Evolutionary conservation across 1,139 yeast species (phyloP), one percentile per base, ranked within the genome.

Genomic region (Hyphopichia fennica): DNA sequence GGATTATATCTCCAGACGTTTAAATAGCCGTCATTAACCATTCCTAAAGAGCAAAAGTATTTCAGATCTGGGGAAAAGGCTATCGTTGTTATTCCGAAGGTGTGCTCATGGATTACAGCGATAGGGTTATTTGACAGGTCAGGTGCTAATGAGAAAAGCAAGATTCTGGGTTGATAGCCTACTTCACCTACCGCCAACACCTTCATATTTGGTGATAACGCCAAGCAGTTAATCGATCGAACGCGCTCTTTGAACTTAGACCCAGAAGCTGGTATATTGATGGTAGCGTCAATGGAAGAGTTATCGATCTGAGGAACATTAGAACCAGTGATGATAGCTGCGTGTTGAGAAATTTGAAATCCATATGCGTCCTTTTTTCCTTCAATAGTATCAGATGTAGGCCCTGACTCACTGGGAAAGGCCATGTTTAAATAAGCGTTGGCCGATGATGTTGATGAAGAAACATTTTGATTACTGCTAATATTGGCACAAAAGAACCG

Each of bases 121-220:
- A 82, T 56, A 0, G 88, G 87, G 17, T 55, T 54, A 13, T 56
- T 51, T n/a, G 63, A 53, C 41, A 79, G 68, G 41, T 77, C 72
- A 0, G 72, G 65, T 0, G 86, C 84, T 11, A 80, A 60, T 2
- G 87, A 81, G 52, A 75, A 84, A 7, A 84, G 53, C 28, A 82
- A 62, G 2, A 84, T 71, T 23, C 88, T 63, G 0, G 91, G 90
- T 46, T 74, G 79, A 48, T 81, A 81, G 0, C 90, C 90, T 0
- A 71, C 60, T 53, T 84, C 90, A 1, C 90, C 91, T 6, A 82
- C 77, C 0, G 88, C 89, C 35, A 84, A 56, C 11, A 79, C 50
- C 39, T 59, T 67, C 34, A 67, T 69, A 52, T 78, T 75, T 0
- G 84, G 79, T 0, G 87, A 75, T 8, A 83, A 58, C 1, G 84